Base-by-base conservation (phyloP, 768 basidiomycete genomes). In the Kwoniella europaea region DNA sequence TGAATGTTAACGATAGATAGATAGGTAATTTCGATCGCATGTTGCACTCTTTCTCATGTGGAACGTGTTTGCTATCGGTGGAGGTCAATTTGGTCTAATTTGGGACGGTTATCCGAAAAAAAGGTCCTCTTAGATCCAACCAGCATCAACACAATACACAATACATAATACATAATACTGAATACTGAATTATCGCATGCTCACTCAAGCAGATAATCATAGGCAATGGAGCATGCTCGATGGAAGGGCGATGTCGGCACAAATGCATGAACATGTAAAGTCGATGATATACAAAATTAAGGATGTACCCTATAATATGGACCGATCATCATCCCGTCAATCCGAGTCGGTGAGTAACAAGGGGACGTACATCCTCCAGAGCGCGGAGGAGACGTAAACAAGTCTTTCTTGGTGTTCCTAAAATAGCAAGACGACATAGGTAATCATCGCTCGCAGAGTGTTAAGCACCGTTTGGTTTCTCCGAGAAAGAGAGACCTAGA, bases 391-490 rank as follows among this genome's bases (percentile, higher is more conserved):
- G 42, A 59, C 56, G 42, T 57, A 44, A 35, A 57, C 65, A 41
- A 67, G 65, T 68, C 63, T 93, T 78, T 96, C 80, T 95, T 85
- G 93, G 93, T 95, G 80, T 91, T 88, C 89, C 84, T 93, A 92
- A 95, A 96, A 96, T 95, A 91, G 94, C 92, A 89, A 90, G 90
- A 88, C 86, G 91, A 91, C 89, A 90, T 93, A 82, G 84, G 82
- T 80, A 83, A 71, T 76, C 68, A 74, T 76, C 79, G 77, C 75
- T 74, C 81, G 82, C 94, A 95, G 94, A 95, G 94, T 96, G 94
- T 95, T 88, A 88, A 88, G 88, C 92, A 96, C 93, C 94, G 82
- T 75, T 18, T 35, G 6, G 1, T 35, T 35, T 35, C 1, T 35
- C 35, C 35, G 65, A 62, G 24, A 71, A 50, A 68, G 35, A 50